Percentiles rank a stretch among this genome's conserved stretches.
Conservation (phyloP, 2,329 filamentous ascomycete species). For the Sclerotinia glacialis region DNA sequence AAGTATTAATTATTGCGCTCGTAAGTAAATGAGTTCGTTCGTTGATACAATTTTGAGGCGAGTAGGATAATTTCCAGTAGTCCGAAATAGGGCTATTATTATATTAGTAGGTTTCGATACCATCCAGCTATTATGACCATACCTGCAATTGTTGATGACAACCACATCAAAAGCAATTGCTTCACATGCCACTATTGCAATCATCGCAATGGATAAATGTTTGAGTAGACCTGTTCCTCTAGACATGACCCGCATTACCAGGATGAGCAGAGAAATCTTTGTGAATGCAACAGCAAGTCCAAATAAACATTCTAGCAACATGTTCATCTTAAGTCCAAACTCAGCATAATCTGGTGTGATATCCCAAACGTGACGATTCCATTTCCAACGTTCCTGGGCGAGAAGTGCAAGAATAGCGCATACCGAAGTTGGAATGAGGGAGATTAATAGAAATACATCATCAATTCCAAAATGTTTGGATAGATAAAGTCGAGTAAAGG, state of each 20-base stretch:
- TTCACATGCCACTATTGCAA: constrained; percentile 39
- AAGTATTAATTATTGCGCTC: constrained; percentile 56
- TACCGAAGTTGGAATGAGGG: constrained; percentile 39
- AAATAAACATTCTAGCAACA: constrained; percentile 42
- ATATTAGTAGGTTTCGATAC: background rate
- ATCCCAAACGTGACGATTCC: constrained; percentile 45
- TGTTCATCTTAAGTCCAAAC: constrained; percentile 40
- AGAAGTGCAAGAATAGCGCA: constrained; percentile 41
- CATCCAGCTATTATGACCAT: constrained; percentile 14
- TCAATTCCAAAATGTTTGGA: constrained; percentile 48
- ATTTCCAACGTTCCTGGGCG: constrained; percentile 39
- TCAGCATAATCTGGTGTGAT: constrained; percentile 37
- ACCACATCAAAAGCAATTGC: constrained; percentile 39
- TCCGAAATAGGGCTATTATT: constrained; percentile 39
- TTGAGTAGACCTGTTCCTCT: constrained; percentile 37
- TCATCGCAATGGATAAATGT: constrained; percentile 36
- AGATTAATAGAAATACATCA: constrained; percentile 46
- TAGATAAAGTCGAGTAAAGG: constrained; percentile 47
- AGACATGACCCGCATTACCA: constrained; percentile 41
- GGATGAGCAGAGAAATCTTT: constrained; percentile 41
- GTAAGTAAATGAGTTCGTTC: constrained; percentile 50
- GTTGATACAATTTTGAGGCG: constrained; percentile 44
- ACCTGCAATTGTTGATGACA: constrained; percentile 44
- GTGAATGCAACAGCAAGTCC: constrained; percentile 39
- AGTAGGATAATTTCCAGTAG: constrained; percentile 41